phyloP scores from a whole-genome alignment of 257 asterid genomes.

The Jacaranda mimosifolia region DNA sequence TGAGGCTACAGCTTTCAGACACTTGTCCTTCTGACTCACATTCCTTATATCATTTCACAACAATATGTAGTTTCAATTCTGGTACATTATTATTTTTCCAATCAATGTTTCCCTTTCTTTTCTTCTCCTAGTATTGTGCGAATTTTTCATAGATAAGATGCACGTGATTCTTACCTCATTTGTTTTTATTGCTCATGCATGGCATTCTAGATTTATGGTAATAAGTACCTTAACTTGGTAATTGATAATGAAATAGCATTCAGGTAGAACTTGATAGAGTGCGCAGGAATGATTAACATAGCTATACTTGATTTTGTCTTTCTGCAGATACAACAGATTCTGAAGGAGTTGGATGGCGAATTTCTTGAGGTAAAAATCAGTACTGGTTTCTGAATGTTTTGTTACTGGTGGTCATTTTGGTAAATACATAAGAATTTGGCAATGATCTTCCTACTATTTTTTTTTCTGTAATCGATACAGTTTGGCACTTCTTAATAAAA shows the following conservation, averaged over 20 bases:
- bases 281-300: background rate
- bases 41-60: constrained; percentile 12
- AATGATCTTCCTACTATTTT: background rate
- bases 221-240: background rate
- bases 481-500: too few relatives aligned
- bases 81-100: background rate
- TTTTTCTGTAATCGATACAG: background rate
- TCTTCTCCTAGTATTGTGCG: background rate
- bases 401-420: too few relatives aligned
- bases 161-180: background rate
- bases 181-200: background rate
- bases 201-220: too few relatives aligned
- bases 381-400: background rate
- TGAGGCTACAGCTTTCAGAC: background rate
- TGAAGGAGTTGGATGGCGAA: constrained; percentile 91
- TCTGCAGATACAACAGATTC: constrained; percentile 74
- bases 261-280: constrained; percentile 1
- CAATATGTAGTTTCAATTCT: background rate
- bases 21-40: background rate
- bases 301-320: constrained; percentile 28
- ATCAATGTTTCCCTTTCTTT: background rate
- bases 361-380: constrained; percentile 69
- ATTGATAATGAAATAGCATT: background rate
- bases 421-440: too few relatives aligned
- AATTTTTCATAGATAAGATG: background rate